A percentile compares a stretch with the other conserved stretches of the same genome.
Conservation (phyloP, 345 rosid species). For the Lepidium aucheri region DNA sequence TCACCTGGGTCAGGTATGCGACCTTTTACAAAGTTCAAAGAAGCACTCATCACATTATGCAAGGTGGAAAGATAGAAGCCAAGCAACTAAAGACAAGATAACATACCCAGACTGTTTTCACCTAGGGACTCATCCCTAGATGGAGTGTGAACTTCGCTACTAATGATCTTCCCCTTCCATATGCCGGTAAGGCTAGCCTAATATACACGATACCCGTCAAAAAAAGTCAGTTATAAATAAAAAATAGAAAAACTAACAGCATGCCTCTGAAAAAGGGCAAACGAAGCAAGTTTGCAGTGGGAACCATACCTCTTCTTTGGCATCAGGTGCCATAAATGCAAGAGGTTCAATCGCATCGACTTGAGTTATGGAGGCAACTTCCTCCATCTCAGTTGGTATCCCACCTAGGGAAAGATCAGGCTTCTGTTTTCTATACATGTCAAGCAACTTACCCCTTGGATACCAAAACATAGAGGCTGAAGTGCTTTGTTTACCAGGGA, state of each 20-base stretch:
- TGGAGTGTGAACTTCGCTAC: constrained; percentile 50
- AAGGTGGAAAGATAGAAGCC: neutral
- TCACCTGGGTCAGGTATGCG: constrained; percentile 17
- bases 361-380: constrained; percentile 38
- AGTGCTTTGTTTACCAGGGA: constrained; percentile 19
- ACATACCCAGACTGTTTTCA: constrained; percentile 38
- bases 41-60: neutral
- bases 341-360: constrained; percentile 39
- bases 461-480: constrained; percentile 36
- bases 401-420: constrained; percentile 19
- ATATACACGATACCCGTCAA: neutral
- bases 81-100: neutral
- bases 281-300: neutral
- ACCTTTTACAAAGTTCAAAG: constrained; percentile 3
- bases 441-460: constrained; percentile 72
- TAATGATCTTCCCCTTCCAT: constrained; percentile 59
- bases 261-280: neutral
- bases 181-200: constrained; percentile 53
- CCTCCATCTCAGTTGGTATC: constrained; percentile 51
- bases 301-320: constrained; percentile 60
- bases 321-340: constrained; percentile 69
- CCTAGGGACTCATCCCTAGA: constrained; percentile 29
- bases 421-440: constrained; percentile 24
- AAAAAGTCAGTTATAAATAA: constrained; percentile 16
- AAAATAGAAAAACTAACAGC: neutral